These are phyloP conservation scores for Pachysolen tannophilus DNA, from an alignment of 805 yeast genomes.

Conservation along the genomic window DNA sequence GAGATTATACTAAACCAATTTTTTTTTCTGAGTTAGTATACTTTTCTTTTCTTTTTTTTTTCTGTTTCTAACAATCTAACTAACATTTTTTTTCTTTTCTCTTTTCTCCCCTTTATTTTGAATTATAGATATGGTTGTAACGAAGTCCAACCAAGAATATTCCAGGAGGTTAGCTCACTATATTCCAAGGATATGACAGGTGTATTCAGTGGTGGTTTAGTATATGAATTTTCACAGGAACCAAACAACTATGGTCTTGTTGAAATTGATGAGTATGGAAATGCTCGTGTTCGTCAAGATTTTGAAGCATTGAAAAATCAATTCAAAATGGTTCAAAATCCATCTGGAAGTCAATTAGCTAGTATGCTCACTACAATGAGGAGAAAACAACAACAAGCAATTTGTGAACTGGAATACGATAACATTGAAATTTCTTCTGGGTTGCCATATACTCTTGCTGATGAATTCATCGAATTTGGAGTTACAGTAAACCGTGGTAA, in stretches of 20 bases:
- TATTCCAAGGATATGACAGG: constrained; percentile 67
- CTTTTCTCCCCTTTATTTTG: constrained; percentile 11
- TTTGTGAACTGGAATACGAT: constrained; percentile 31
- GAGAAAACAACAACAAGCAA: constrained; percentile 11
- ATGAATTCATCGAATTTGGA: constrained; percentile 39
- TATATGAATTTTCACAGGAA: constrained; percentile 75
- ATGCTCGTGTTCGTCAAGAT: constrained; percentile 35
- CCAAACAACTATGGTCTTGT: constrained; percentile 76
- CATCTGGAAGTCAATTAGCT: constrained; percentile 14
- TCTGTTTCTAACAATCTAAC: too few species aligned
- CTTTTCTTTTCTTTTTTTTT: background rate
- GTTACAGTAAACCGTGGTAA: constrained; percentile 40
- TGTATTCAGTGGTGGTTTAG: constrained; percentile 79
- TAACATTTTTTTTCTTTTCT: background rate
- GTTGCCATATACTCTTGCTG: constrained; percentile 36
- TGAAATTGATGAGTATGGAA: constrained; percentile 32
- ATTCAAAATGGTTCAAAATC: constrained; percentile 26
- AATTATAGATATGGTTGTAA: constrained; percentile 60
- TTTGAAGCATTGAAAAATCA: constrained; percentile 35
- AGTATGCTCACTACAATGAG: constrained; percentile 16
- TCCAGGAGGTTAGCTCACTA: constrained; percentile 67
- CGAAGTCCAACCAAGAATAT: constrained; percentile 65
- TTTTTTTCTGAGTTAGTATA: constrained; percentile 73
- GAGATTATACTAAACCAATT: constrained; percentile 63
- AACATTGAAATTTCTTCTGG: constrained; percentile 34